Evolutionary conservation across 495 filamentous ascomycete species (phyloP), one percentile per base, ranked within the genome.

Genomic region (Neurospora tetrasperma): DNA sequence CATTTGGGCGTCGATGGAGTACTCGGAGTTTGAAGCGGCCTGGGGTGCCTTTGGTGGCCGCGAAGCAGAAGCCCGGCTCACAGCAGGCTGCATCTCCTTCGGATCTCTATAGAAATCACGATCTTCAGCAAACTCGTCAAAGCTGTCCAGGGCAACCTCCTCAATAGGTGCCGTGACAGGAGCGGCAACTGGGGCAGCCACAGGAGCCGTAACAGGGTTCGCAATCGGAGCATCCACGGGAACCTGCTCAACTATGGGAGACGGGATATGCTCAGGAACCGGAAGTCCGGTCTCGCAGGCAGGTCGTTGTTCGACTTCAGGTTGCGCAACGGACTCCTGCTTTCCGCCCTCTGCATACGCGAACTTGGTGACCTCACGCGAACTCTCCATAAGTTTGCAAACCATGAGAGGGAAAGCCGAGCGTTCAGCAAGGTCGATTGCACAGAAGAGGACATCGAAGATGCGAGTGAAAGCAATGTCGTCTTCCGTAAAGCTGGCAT

Each of bases 1-100:
- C 73, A 85, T 79, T 16, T 84, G 79, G 39, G 66, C 73, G 3
- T 81, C 79, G 12, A 81, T 74, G 0, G 78, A 75, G 42, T 74
- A 80, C 42, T 81, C 79, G 10, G 78, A 74, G 43, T 43, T 43
- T 0, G 71, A 20, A 5, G 70, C 44, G n/a, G 66, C 35, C n/a
- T 71, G 71, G 0, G 44, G 16, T 16, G 66, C 12, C 10, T 20
- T 31, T 31, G 48, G 27, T 6, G 42, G 46, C 39, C 46, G 41
- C 1, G 31, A 38, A 66, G 27, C 27, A 14, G 54, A 66, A 66
- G 54, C 12, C 27, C 16, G 54, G 54, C 27, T 66, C 27, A 66
- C 54, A 18, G 27, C 27, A 66, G 54, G 54, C 6, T 66, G 54
- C 7, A 66, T 66, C 27, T 66, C 54, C 27, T 66, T 66, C 2